phyloP scores from a whole-genome alignment of 2,329 filamentous ascomycete species.

The Fusarium sp. region DNA sequence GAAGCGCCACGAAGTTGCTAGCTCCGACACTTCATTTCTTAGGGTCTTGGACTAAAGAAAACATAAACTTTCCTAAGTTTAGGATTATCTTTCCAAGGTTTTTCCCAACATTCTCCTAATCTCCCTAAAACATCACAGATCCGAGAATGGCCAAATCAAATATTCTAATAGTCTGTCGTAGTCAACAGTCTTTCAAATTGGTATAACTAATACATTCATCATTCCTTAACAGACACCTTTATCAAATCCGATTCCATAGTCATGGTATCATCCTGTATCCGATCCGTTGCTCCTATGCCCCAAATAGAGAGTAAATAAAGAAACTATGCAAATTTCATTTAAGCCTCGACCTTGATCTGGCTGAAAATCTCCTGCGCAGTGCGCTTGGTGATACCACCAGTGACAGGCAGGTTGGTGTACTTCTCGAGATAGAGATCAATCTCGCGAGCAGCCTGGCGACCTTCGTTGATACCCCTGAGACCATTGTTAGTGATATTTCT shows the following conservation, averaged over 20 bases:
- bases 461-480: conserved; percentile 92
- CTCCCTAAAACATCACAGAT: neutral
- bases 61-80: neutral
- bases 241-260: conserved; percentile 24
- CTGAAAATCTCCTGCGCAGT: conserved; percentile 77
- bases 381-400: conserved; percentile 91
- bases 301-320: conserved; percentile 6
- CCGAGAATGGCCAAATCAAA: neutral
- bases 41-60: neutral
- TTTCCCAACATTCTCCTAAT: neutral
- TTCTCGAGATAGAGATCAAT: conserved; percentile 89
- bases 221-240: conserved; percentile 6
- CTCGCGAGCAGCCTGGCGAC: conserved; percentile 90
- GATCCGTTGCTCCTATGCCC: conserved; percentile 29
- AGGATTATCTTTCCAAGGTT: neutral
- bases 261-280: conserved; percentile 32
- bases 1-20: neutral
- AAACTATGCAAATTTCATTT: conserved; percentile 9
- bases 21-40: neutral
- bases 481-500: conserved; percentile 6
- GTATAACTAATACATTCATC: conserved; percentile 33
- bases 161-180: neutral
- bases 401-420: conserved; percentile 84
- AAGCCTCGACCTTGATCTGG: conserved; percentile 40
- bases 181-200: conserved; percentile 38